Conservation (phyloP, 2,329 filamentous ascomycete genomes). For the Calcarisporium arbuscula region DNA sequence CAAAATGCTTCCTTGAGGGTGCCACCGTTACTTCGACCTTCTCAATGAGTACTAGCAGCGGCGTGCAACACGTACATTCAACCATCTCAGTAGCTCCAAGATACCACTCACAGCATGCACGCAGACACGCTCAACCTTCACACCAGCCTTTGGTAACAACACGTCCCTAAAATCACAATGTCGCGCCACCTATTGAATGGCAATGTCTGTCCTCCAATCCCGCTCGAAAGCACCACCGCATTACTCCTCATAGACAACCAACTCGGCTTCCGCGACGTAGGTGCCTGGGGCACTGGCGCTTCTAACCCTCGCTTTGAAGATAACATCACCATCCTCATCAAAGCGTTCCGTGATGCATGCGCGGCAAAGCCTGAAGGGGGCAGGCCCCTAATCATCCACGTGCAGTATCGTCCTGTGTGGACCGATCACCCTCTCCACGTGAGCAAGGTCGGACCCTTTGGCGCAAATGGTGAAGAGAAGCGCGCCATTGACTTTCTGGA, state of each 20-base stretch:
- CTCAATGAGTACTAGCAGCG: too few relatives aligned
- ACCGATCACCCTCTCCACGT: slow-evolving; percentile 6
- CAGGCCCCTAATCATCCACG: slow-evolving; percentile 8
- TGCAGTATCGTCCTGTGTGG: slow-evolving; percentile 9
- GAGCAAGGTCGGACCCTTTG: slow-evolving; percentile 7
- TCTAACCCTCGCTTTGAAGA: slow-evolving; percentile 6
- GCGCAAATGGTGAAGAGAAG: slow-evolving; percentile 8
- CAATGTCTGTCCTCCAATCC: too few relatives aligned
- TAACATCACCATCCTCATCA: slow-evolving; percentile 6
- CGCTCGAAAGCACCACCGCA: slow-evolving; percentile 4
- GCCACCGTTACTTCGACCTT: too few relatives aligned
- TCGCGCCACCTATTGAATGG: background rate
- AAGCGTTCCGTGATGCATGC: slow-evolving; percentile 3
- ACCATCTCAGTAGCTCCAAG: too few relatives aligned
- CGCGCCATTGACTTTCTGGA: slow-evolving; percentile 9
- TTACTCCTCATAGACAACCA: slow-evolving; percentile 14
- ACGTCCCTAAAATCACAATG: background rate
- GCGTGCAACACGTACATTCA: too few relatives aligned
- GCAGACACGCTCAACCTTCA: too few relatives aligned
- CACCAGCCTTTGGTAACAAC: background rate
- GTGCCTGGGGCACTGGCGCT: slow-evolving; percentile 1
- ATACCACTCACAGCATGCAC: too few relatives aligned
- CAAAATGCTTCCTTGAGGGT: too few relatives aligned
- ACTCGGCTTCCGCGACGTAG: slow-evolving; percentile 6
- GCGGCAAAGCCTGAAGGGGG: slow-evolving; percentile 2